Conservation (phyloP, 805 yeast genomes). For the Brettanomyces anomalus region DNA sequence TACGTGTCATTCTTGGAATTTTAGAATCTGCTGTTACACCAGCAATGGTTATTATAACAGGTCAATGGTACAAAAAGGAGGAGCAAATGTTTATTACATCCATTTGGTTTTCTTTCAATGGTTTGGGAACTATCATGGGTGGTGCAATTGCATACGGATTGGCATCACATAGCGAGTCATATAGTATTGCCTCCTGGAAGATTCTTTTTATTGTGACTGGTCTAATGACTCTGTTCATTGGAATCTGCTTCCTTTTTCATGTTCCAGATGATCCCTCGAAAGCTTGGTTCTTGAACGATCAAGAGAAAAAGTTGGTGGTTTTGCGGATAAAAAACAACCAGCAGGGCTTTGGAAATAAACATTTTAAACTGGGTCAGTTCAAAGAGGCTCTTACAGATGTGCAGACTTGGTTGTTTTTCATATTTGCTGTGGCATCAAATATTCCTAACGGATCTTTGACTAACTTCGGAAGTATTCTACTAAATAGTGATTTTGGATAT, state of each 20-base stretch:
- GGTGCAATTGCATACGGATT: conserved; percentile 42
- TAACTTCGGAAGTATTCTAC: conserved; percentile 32
- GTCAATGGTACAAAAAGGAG: conserved; percentile 40
- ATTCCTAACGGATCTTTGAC: conserved; percentile 54
- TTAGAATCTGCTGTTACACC: conserved; percentile 49
- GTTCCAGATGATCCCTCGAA: conserved; percentile 44
- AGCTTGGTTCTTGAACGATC: conserved; percentile 39
- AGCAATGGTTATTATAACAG: conserved; percentile 42
- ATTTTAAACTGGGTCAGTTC: conserved; percentile 47
- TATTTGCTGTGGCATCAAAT: conserved; percentile 33
- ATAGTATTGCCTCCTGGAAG: conserved; percentile 45
- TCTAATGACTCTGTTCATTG: conserved; percentile 42
- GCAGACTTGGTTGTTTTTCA: conserved; percentile 41
- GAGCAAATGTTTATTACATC: conserved; percentile 34
- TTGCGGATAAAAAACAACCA: conserved; percentile 50
- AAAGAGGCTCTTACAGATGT: conserved; percentile 35
- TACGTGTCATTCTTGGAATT: conserved; percentile 40
- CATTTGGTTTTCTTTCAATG: conserved; percentile 30
- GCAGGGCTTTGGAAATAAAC: conserved; percentile 50
- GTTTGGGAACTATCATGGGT: conserved; percentile 38
- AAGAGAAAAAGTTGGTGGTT: conserved; percentile 39
- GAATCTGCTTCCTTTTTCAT: conserved; percentile 31
- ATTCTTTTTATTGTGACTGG: conserved; percentile 53
- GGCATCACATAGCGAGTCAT: conserved; percentile 23
- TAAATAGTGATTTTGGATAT: conserved; percentile 28